Conservation (phyloP, 169 alveolate species). For the Plasmodium vinckei region DNA sequence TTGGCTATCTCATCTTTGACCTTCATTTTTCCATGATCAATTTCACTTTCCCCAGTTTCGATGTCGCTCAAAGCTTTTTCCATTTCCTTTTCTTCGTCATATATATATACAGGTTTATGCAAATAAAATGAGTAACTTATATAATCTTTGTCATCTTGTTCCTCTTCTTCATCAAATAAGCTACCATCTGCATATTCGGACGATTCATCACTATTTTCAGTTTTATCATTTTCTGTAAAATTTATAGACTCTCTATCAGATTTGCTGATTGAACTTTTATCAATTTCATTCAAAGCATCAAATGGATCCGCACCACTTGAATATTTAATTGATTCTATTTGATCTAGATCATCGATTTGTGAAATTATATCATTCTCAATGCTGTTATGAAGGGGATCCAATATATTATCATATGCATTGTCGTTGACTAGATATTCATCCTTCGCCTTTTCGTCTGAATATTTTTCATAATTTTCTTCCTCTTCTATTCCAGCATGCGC, state of each 20-base stretch:
- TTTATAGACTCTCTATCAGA: neutral
- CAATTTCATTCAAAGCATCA: too few relatives aligned
- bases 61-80: neutral
- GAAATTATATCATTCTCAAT: too few relatives aligned
- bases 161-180: constrained; percentile 2
- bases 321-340: too few relatives aligned
- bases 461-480: too few relatives aligned
- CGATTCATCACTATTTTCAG: neutral
- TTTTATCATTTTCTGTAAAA: neutral
- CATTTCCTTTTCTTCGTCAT: constrained; percentile 22
- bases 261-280: too few relatives aligned
- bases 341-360: too few relatives aligned
- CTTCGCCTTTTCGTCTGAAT: too few relatives aligned
- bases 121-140: constrained; percentile 31
- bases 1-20: neutral
- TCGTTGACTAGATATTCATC: too few relatives aligned
- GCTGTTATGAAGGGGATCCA: too few relatives aligned
- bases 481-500: too few relatives aligned
- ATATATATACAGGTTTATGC: constrained; percentile 51
- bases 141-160: constrained; percentile 4
- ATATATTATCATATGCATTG: too few relatives aligned
- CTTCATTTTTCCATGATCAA: neutral
- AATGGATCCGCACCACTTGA: too few relatives aligned
- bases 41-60: neutral
- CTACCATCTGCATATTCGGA: constrained; percentile 28